phyloP scores from a whole-genome alignment of 148 eudicot genomes.

The Cornus controversa region DNA sequence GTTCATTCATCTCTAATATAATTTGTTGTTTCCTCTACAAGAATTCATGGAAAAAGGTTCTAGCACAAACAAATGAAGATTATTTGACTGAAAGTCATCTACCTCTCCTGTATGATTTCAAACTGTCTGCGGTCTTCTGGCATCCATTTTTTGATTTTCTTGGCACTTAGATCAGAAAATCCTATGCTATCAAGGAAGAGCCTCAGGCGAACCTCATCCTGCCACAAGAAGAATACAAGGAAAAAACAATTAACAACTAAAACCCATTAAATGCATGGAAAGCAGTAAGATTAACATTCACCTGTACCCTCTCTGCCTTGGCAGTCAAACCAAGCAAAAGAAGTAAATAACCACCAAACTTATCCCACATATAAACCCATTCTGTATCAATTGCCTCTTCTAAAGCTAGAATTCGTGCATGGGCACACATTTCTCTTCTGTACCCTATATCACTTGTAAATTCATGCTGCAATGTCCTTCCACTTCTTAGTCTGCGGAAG shows the following conservation, averaged over 20 bases:
- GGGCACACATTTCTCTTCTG: conserved; percentile 91
- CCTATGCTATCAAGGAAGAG: conserved; percentile 99
- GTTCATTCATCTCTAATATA: too few species aligned
- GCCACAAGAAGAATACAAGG: conserved; percentile 25
- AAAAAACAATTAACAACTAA: conserved; percentile 2
- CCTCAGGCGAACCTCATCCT: conserved; percentile 98
- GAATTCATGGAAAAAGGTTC: too few species aligned
- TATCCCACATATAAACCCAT: conserved; percentile 99
- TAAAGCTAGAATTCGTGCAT: conserved; percentile 93
- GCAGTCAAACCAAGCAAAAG: conserved; percentile 96
- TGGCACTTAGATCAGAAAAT: conserved; percentile 94
- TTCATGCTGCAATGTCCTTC: conserved; percentile 53
- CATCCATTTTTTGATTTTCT: conserved; percentile 96
- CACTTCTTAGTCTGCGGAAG: conserved; percentile 48
- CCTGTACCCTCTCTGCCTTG: conserved; percentile 98
- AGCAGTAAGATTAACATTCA: conserved; percentile 19
- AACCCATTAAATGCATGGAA: background rate
- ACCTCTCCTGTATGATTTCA: conserved; percentile 99
- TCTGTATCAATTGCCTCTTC: conserved; percentile 99
- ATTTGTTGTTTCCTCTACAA: too few species aligned
- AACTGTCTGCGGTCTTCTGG: conserved; percentile 99
- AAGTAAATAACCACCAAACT: conserved; percentile 98
- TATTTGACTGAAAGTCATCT: conserved; percentile 11
- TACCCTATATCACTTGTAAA: conserved; percentile 67
- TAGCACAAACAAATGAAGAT: too few species aligned